Base-by-base conservation (phyloP, 1,139 yeast genomes). In the Debaryomyces sp. region DNA sequence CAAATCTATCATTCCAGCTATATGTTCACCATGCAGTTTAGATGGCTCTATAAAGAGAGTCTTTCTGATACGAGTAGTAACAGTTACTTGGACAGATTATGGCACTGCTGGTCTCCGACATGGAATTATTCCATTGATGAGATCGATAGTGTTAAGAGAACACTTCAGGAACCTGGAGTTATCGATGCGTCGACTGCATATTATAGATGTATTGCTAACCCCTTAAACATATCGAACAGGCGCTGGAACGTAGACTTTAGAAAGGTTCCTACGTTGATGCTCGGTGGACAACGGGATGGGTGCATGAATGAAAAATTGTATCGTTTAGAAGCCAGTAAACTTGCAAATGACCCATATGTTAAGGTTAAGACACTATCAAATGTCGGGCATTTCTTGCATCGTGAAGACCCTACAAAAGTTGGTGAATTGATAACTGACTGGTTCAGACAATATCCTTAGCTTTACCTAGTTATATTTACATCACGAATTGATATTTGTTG, bases 91-190 rank as follows among this genome's bases (percentile, higher is more conserved):
- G 67, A 67, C 50, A 33, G 46, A 2, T 56, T 75, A 33, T 75
- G 78, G 78, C 56, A 54, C 41, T 70, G 57, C 53, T 75, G 80
- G 80, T 70, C 77, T 3, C 80, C 80, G 1, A 59, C 63, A 1
- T 75, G 77, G 73, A 54, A 66, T 7, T 72, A 62, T 47, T 40
- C 62, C 2, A 39, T 49, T 5, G 57, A 54, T n/a, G 72, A 64
- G 9, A 66, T 75, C 17, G 68, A 56, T 9, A 55, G 61, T 17
- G 71, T 74, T 6, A 58, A 70, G 45, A 56, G 58, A 7, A 62
- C 72, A 0, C 58, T 75, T 26, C 49, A 49, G n/a, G 51, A 57
- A 15, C 64, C 63, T 3, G 64, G 63, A 1, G 71, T 68, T 1
- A 53, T 73, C n/a, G 72, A 73, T 44, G 69, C 68, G 8, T 64